phyloP scores from a whole-genome alignment of 306 rosid genomes.

The Malus asiatica region DNA sequence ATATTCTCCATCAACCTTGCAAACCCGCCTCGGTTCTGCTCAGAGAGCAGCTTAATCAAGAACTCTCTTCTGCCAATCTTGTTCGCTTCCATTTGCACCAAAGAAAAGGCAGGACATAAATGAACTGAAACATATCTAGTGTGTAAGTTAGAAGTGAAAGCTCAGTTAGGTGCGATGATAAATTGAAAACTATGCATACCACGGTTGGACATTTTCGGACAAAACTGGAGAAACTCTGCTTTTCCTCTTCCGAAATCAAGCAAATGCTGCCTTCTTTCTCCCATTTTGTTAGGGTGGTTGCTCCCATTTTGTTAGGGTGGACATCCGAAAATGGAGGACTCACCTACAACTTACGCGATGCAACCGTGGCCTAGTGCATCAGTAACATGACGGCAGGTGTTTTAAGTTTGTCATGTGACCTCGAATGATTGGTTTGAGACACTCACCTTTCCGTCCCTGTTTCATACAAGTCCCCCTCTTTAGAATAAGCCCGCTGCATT shows the following conservation, averaged over 20 bases:
- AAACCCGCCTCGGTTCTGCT: slow-evolving; percentile 46
- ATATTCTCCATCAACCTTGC: slow-evolving; percentile 57
- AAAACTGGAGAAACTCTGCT: slow-evolving; percentile 21
- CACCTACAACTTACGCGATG: too few relatives aligned
- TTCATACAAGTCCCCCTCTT: background rate
- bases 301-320: background rate
- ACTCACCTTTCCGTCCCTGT: too few relatives aligned
- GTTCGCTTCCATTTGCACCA: slow-evolving; percentile 62
- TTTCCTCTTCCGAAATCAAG: slow-evolving; percentile 17
- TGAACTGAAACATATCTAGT: background rate
- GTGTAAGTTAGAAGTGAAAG: background rate
- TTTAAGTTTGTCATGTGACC: too few relatives aligned
- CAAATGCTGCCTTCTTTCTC: slow-evolving; percentile 15
- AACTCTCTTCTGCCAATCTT: slow-evolving; percentile 37
- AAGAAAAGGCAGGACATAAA: slow-evolving; percentile 9
- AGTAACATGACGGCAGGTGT: too few relatives aligned
- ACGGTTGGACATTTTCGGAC: slow-evolving; percentile 17
- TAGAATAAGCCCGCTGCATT: background rate
- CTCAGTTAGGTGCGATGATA: background rate
- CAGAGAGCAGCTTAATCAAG: slow-evolving; percentile 41
- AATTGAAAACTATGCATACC: slow-evolving; percentile 24
- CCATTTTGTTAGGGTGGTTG: background rate
- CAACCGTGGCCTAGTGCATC: too few relatives aligned
- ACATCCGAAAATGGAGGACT: too few relatives aligned
- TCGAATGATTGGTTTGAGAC: too few relatives aligned